Evolutionary conservation across 371 early-diverging fungal species (phyloP).

Genomic region (Apophysomyces variabilis): DNA sequence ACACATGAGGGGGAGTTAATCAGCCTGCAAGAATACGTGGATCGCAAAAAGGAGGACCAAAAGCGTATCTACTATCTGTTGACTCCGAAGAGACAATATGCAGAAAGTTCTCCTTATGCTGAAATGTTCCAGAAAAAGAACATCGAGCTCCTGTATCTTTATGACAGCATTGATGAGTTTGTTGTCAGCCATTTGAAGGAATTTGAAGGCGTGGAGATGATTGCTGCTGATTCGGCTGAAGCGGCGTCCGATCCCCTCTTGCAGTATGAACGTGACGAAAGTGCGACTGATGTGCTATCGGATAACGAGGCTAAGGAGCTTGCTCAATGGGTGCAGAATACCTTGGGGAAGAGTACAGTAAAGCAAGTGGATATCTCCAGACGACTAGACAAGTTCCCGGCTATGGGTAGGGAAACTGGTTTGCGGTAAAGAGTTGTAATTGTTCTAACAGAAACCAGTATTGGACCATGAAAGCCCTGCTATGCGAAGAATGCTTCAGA

Average conservation of each 20-base stretch:
- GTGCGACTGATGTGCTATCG: slow-evolving; percentile 39
- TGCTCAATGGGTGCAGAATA: slow-evolving; percentile 68
- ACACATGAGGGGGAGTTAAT: slow-evolving; percentile 66
- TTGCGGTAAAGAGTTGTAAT: background rate
- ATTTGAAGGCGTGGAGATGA: slow-evolving; percentile 79
- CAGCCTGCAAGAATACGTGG: slow-evolving; percentile 88
- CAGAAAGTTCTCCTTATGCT: slow-evolving; percentile 86
- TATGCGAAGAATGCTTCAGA: slow-evolving; percentile 74
- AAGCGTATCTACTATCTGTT: slow-evolving; percentile 93
- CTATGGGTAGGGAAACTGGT: slow-evolving; percentile 52
- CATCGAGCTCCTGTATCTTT: slow-evolving; percentile 79
- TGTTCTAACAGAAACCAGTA: slow-evolving; percentile 37
- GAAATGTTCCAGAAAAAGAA: slow-evolving; percentile 82
- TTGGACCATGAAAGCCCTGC: slow-evolving; percentile 80
- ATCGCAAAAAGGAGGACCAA: slow-evolving; percentile 86
- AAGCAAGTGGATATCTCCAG: slow-evolving; percentile 73
- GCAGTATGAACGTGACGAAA: slow-evolving; percentile 41
- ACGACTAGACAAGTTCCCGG: slow-evolving; percentile 74
- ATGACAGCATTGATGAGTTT: slow-evolving; percentile 91
- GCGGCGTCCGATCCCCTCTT: slow-evolving; percentile 55
- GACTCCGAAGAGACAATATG: slow-evolving; percentile 78
- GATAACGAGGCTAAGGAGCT: slow-evolving; percentile 65
- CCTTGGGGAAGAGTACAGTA: slow-evolving; percentile 64
- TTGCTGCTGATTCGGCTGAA: slow-evolving; percentile 81
- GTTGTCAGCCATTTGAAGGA: slow-evolving; percentile 76